phyloP scores from a whole-genome alignment of 345 rosid genomes.

The Eutrema heterophyllum region DNA sequence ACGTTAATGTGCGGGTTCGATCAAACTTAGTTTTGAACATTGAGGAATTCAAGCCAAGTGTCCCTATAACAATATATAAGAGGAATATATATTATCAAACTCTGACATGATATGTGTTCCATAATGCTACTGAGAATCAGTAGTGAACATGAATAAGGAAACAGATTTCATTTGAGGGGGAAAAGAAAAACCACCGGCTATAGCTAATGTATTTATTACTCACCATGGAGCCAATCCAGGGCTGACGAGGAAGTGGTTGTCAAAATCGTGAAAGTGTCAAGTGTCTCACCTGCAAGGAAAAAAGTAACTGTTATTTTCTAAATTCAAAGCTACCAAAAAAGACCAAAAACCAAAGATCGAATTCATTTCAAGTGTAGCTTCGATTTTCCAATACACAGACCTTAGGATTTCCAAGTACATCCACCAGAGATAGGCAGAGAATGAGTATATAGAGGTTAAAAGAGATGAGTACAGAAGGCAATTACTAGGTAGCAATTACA shows the following conservation, averaged over 20 bases:
- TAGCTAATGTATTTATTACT: conserved; percentile 23
- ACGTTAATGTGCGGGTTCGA: background rate
- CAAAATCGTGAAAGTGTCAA: conserved; percentile 68
- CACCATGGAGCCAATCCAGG: conserved; percentile 83
- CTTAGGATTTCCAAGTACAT: background rate
- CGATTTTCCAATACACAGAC: background rate
- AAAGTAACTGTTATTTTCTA: background rate
- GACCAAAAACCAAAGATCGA: background rate
- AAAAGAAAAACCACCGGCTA: background rate
- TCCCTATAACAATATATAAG: too few relatives aligned
- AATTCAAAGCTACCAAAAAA: background rate
- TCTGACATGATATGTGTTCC: background rate
- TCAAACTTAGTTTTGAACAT: background rate
- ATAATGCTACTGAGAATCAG: background rate
- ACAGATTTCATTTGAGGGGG: background rate
- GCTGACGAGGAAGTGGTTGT: conserved; percentile 72
- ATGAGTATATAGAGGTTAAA: too few relatives aligned
- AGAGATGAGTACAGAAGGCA: too few relatives aligned
- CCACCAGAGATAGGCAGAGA: background rate
- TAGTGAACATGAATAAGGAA: background rate
- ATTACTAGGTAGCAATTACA: too few relatives aligned
- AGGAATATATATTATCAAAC: background rate
- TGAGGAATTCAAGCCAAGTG: background rate
- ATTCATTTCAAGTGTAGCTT: background rate
- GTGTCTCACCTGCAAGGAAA: conserved; percentile 60